Conservation (phyloP, 129 eudicot genomes). For the Flaveria sonorensis region DNA sequence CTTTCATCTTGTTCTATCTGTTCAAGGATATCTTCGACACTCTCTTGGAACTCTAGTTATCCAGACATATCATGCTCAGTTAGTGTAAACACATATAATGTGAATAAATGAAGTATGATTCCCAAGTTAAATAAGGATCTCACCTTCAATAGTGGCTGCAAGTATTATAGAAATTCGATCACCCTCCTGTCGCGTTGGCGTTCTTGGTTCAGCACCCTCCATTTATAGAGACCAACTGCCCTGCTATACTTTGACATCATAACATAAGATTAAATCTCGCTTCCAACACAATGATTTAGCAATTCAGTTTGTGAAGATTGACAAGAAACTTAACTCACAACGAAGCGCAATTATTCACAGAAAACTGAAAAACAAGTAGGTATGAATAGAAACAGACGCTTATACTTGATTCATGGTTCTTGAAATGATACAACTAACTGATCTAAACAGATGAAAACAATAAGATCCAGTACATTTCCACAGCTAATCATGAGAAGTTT, state of each 20-base stretch:
- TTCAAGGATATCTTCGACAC: neutral
- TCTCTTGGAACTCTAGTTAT: neutral
- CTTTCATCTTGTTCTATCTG: constrained; percentile 1
- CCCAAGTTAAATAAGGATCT: neutral
- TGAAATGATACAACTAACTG: neutral
- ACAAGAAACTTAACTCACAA: neutral
- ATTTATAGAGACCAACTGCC: neutral
- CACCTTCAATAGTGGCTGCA: neutral
- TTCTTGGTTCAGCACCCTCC: neutral
- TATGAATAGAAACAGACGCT: neutral
- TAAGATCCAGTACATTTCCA: neutral
- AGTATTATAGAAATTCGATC: neutral
- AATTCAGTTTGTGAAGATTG: neutral
- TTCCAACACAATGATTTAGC: constrained; percentile 10
- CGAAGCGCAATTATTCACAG: neutral
- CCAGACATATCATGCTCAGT: neutral
- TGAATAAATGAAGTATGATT: neutral
- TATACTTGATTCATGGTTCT: neutral
- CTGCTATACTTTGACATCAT: neutral
- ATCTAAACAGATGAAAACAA: neutral
- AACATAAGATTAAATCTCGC: neutral
- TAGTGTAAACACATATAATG: neutral
- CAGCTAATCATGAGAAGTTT: neutral
- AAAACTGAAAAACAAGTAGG: neutral
- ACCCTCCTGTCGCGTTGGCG: neutral